Evolutionary conservation across 2,329 filamentous ascomycete genomes (phyloP), one percentile per base, ranked within the genome.

Genomic region (Capronia americana): DNA sequence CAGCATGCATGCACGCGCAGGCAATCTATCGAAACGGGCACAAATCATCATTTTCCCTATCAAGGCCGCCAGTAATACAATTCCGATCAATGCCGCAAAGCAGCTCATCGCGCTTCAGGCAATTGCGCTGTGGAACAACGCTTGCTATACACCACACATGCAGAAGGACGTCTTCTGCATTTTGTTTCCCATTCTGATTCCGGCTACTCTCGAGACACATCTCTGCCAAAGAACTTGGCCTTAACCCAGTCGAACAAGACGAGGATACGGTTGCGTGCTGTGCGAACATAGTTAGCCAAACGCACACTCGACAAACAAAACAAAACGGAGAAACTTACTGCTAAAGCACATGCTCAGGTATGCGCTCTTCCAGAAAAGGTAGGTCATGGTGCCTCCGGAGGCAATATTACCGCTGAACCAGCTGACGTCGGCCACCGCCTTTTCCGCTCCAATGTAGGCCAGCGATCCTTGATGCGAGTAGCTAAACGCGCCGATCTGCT

Each of bases 271-370:
- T 99, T 99, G 74, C 95, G 92, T 69, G 92, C 92, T 96, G 71
- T 44, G 51, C 20, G 28, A 41, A n/a, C 4, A 30, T 23, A 44
- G 46, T 61, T 30, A 61, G 58, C 30, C 4, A 53, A 26, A 30
- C 2, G 28, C 12, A 11, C n/a, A 53, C 23, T 11, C 26, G 51
- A 7, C 8, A 28, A 8, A n/a, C 12, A 57, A 69, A n/a, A 57
- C 14, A 12, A 53, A 32, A 32, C 23, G 41, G 58, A 57, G 38
- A 67, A 73, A 91, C 92, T 89, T 87, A 95, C 92, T 93, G 88
- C 93, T 98, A 81, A 99, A 99, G 88, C 94, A 97, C 95, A 99
- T 99, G 86, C 92, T 97, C 79, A 99, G 84, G 81, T 99, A 99
- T 63, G 94, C 95, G 77, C 92, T 96, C 79, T 93, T 88, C 95